These are phyloP conservation scores for Lepidium campestre DNA, from an alignment of 441 rosid species.

Conservation along the genomic window DNA sequence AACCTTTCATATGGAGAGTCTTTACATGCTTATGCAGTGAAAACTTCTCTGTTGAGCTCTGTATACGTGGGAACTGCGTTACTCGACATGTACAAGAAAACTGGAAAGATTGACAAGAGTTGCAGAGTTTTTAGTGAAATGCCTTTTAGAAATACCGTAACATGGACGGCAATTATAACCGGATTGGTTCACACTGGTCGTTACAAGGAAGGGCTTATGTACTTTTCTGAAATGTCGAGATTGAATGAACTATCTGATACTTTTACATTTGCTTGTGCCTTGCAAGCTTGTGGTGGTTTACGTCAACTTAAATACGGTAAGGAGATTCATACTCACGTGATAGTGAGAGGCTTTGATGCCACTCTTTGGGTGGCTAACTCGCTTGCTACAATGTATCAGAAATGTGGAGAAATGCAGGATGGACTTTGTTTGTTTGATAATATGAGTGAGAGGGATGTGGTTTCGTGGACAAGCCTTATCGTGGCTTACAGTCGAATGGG, in stretches of 20 bases:
- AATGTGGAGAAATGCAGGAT: constrained; percentile 68
- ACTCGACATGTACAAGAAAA: constrained; percentile 62
- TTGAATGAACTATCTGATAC: constrained; percentile 46
- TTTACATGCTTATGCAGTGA: constrained; percentile 57
- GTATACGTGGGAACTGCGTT: constrained; percentile 75
- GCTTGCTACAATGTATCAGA: constrained; percentile 65
- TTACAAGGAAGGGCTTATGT: constrained; percentile 45
- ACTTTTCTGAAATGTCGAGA: constrained; percentile 67
- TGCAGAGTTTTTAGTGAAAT: constrained; percentile 57
- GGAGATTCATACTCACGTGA: constrained; percentile 65
- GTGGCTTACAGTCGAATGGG: constrained; percentile 50
- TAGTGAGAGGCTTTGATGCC: constrained; percentile 51
- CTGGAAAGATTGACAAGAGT: constrained; percentile 42
- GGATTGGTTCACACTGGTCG: constrained; percentile 67
- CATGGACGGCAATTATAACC: constrained; percentile 84
- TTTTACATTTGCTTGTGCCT: constrained; percentile 52
- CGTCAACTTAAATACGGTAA: constrained; percentile 55
- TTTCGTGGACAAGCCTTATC: constrained; percentile 78
- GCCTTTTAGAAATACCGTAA: constrained; percentile 59
- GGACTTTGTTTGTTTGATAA: constrained; percentile 55
- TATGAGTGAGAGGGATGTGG: constrained; percentile 64
- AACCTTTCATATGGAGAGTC: constrained; percentile 51
- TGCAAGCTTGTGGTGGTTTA: constrained; percentile 75
- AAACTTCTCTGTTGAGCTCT: constrained; percentile 47
- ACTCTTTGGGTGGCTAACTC: constrained; percentile 67